Conservation (phyloP, 306 rosid species). For the Parietaria judaica region DNA sequence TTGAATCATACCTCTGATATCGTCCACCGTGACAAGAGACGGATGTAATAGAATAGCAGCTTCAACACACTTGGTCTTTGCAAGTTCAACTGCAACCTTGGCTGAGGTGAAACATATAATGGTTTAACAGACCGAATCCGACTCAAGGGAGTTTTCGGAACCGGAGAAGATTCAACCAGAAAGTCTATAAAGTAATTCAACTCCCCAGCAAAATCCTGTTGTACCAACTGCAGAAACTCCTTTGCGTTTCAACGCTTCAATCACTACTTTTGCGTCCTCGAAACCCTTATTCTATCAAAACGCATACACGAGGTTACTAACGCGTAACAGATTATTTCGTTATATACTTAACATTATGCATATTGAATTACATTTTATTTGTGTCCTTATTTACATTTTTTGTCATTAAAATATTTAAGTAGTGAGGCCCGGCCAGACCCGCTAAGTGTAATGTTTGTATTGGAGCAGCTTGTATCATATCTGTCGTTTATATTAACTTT, state of each 20-base stretch:
- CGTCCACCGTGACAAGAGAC: constrained; percentile 51
- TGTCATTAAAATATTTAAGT: no score
- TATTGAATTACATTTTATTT: no score
- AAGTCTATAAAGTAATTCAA: constrained; percentile 24
- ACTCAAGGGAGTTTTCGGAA: not conserved
- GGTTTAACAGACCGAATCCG: not conserved
- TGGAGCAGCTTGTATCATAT: no score
- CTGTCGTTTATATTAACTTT: no score
- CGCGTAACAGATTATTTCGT: not conserved
- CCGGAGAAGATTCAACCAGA: not conserved
- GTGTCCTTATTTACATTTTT: no score
- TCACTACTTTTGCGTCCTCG: constrained; percentile 41
- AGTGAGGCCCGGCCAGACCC: no score
- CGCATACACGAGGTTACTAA: not conserved
- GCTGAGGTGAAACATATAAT: constrained; percentile 27
- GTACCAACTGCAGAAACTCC: constrained; percentile 57
- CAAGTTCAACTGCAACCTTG: constrained; percentile 64
- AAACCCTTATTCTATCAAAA: constrained; percentile 42
- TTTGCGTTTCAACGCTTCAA: constrained; percentile 47
- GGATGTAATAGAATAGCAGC: constrained; percentile 71
- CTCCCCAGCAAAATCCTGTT: constrained; percentile 75
- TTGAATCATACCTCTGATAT: constrained; percentile 41
- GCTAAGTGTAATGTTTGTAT: no score
- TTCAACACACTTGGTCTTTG: constrained; percentile 30
- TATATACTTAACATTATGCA: not conserved